Evolutionary conservation across 1,284 basidiomycete species (phyloP), one percentile per base, ranked within the genome.

Genomic region (Malassezia cuniculi): DNA sequence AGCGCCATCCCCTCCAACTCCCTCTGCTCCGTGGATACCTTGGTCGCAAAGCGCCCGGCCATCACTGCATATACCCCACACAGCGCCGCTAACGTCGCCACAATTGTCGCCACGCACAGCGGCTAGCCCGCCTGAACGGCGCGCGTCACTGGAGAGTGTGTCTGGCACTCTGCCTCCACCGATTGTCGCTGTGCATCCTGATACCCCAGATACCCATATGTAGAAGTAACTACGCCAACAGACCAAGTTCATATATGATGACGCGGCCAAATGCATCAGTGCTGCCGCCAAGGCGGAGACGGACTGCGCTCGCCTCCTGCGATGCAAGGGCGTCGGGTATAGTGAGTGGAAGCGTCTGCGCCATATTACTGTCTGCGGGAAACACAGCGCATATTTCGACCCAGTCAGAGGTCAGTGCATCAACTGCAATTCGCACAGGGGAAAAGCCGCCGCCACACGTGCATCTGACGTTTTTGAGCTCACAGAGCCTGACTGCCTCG

Each of bases 381-480:
- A 26, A 45, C 5, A 19, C 25, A 6, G 21, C 35, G 3, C 17
- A n/a, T 9, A 43, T n/a, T 10, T 28, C 20, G n/a, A 27, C n/a
- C 34, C 35, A 38, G 6, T n/a, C 31, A n/a, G n/a, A n/a, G n/a
- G n/a, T n/a, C n/a, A n/a, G n/a, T n/a, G 11, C 22, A 6, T 24
- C 22, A 11, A 25, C n/a, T 4, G 31, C 27, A 15, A 45, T 21
- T 9, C 42, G 37, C 6, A 39, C 16, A 5, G 42, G 36, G 7
- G 33, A 24, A 25, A 45, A 45, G 1, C 42, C 42, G 19, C 42
- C 42, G n/a, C 31, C 42, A 39, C 39, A 45, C 7, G 37, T 45
- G 22, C 36, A 34, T 15, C 15, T 14, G 14, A 39, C 18, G 11
- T 1, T 15, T 8, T 21, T n/a, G 2, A 39, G 6, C 24, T 29